A percentile compares a stretch with the other conserved stretches of the same genome.
Conservation (phyloP, 2,329 filamentous ascomycete genomes). For the Leptosphaerulina australis region DNA sequence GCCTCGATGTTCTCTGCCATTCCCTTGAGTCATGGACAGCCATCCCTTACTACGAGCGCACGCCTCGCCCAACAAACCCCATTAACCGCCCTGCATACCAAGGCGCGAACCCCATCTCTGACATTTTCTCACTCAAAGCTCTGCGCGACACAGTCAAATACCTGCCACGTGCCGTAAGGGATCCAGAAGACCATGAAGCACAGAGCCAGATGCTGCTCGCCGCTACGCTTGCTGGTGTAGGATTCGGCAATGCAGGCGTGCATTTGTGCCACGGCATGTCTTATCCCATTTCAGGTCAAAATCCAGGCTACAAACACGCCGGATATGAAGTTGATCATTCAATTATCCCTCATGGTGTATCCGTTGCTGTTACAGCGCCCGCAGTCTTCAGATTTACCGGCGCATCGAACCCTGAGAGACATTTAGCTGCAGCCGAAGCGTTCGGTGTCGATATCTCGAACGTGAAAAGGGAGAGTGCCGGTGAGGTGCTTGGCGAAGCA, state of each 20-base stretch:
- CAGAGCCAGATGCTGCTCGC: conserved; percentile 96
- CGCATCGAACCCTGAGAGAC: conserved; percentile 88
- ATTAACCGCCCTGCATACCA: conserved; percentile 93
- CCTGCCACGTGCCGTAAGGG: conserved; percentile 81
- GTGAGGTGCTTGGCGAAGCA: conserved; percentile 84
- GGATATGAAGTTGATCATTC: conserved; percentile 80
- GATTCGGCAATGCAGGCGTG: conserved; percentile 96
- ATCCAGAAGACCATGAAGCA: conserved; percentile 90
- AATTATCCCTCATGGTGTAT: conserved; percentile 95
- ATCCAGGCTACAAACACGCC: conserved; percentile 83
- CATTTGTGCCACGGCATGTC: conserved; percentile 93
- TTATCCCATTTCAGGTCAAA: conserved; percentile 95
- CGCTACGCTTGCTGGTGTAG: conserved; percentile 90
- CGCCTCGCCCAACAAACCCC: conserved; percentile 83
- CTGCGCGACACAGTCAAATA: conserved; percentile 87
- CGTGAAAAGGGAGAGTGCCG: conserved; percentile 87
- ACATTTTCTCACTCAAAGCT: conserved; percentile 92
- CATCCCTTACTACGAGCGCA: conserved; percentile 88
- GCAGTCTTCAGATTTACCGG: conserved; percentile 94
- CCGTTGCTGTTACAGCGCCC: conserved; percentile 89
- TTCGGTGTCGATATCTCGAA: conserved; percentile 90
- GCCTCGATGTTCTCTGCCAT: conserved; percentile 94
- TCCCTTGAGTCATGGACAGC: conserved; percentile 96
- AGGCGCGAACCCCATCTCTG: conserved; percentile 95
- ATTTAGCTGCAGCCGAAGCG: conserved; percentile 84